These are phyloP conservation scores for Coemansia sp. DNA, from an alignment of 192 early-diverging fungal species.

Conservation along the genomic window DNA sequence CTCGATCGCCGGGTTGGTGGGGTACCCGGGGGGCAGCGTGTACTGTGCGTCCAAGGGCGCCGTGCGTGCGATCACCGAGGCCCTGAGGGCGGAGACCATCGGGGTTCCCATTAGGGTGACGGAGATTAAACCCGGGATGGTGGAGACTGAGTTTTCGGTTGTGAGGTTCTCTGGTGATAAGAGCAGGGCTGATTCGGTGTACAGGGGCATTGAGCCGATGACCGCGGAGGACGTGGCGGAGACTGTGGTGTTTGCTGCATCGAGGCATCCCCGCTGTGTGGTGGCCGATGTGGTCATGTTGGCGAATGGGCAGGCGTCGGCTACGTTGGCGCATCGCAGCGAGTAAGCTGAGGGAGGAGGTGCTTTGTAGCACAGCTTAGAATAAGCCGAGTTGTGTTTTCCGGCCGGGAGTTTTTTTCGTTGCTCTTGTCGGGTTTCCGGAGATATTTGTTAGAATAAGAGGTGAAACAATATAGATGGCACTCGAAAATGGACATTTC, in stretches of 20 bases:
- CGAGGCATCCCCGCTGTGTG: constrained; percentile 52
- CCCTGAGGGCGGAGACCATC: constrained; percentile 74
- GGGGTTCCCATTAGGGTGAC: constrained; percentile 70
- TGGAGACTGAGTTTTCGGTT: constrained; percentile 89
- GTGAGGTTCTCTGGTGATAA: constrained; percentile 73
- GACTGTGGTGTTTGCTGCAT: constrained; percentile 75
- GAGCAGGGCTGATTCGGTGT: constrained; percentile 65
- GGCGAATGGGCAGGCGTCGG: constrained; percentile 38
- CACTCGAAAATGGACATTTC: too few species aligned
- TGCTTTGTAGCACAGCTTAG: constrained; percentile 22
- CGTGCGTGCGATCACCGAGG: constrained; percentile 74
- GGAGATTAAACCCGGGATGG: constrained; percentile 77
- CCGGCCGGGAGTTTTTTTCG: not conserved
- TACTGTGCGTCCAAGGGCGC: constrained; percentile 86
- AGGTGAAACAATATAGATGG: too few species aligned
- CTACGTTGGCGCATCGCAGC: too few species aligned
- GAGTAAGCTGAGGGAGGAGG: too few species aligned
- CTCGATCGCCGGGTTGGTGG: constrained; percentile 64
- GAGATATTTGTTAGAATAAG: not conserved
- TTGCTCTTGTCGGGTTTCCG: not conserved
- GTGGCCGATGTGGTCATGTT: constrained; percentile 35
- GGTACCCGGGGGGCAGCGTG: constrained; percentile 70
- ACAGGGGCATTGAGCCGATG: constrained; percentile 72
- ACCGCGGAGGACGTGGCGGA: constrained; percentile 71
- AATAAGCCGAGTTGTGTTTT: constrained; percentile 3